These are phyloP conservation scores for Stemphylium lycopersici DNA, from an alignment of 2,329 filamentous ascomycete genomes.

Conservation along the genomic window DNA sequence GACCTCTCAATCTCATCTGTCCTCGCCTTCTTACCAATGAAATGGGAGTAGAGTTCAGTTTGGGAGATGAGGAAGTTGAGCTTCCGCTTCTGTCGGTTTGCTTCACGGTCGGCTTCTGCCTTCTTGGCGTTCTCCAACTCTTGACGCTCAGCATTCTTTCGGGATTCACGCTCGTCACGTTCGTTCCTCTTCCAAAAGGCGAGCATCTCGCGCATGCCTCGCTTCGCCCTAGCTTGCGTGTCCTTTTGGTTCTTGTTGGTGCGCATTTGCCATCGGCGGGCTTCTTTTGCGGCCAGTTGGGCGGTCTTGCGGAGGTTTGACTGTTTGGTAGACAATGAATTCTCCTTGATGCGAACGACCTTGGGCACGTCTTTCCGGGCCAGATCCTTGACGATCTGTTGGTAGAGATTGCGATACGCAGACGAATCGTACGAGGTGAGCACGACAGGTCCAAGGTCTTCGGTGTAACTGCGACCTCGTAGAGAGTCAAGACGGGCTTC, in stretches of 20 bases:
- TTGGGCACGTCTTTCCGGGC: conserved; percentile 93
- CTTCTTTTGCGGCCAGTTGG: conserved; percentile 94
- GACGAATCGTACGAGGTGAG: conserved; percentile 76
- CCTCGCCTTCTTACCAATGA: conserved; percentile 99
- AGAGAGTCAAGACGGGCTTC: conserved; percentile 57
- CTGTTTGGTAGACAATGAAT: conserved; percentile 83
- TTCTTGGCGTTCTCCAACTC: conserved; percentile 96
- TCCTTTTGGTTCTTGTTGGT: conserved; percentile 99
- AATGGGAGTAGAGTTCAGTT: conserved; percentile 98
- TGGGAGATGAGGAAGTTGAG: conserved; percentile 99
- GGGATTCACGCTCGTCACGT: conserved; percentile 91
- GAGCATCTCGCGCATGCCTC: conserved; percentile 99
- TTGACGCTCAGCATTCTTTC: conserved; percentile 92
- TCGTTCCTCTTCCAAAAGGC: conserved; percentile 99
- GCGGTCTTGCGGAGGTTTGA: conserved; percentile 99
- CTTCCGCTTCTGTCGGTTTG: conserved; percentile 96
- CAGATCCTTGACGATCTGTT: conserved; percentile 95
- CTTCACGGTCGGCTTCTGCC: conserved; percentile 95
- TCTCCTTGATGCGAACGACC: conserved; percentile 84
- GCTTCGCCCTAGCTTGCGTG: conserved; percentile 93
- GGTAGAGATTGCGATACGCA: conserved; percentile 95
- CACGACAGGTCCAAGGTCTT: conserved; percentile 52
- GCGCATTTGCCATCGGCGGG: conserved; percentile 93
- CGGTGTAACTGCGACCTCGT: conserved; percentile 54
- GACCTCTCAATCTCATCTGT: conserved; percentile 92